Base-by-base conservation (phyloP, 2,329 filamentous ascomycete genomes). In the Graphilbum sp. region DNA sequence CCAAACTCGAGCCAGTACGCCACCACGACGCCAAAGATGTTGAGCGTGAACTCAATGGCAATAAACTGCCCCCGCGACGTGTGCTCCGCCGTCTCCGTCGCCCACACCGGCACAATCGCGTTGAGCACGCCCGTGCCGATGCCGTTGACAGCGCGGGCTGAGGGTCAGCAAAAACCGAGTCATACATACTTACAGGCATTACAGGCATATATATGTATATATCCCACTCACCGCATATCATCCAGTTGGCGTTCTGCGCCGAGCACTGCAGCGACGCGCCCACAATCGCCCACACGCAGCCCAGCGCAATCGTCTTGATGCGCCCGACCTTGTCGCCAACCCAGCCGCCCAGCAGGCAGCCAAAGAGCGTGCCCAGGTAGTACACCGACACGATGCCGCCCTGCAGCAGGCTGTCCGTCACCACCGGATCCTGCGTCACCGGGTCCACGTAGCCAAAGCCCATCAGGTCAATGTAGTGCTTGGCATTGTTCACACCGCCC, bases 361-460 rank as follows among this genome's bases (percentile, higher is more conserved):
- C 44, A 37, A 46, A 41, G 30, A 46, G 44, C 20, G 42, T 44
- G 30, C 66, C 66, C 19, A 69, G 53, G 44, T 69, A 69, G 46
- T 70, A 69, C 2, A 66, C 55, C n/a, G 64, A 62, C 16, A 66
- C 62, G 34, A 69, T 60, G 29, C 66, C 66, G 8, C 66, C 66
- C 47, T 69, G 62, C 41, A 67, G 61, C 3, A 60, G 58, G 12
- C 58, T 57, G 46, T 64, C 51, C 11, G 64, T 69, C 21, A 68
- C 58, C n/a, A n/a, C n/a, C n/a, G n/a, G n/a, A n/a, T n/a, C n/a
- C n/a, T n/a, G n/a, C n/a, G n/a, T n/a, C n/a, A n/a, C n/a, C n/a
- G n/a, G n/a, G n/a, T n/a, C n/a, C n/a, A n/a, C n/a, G n/a, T n/a
- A n/a, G n/a, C n/a, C n/a, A n/a, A n/a, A n/a, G n/a, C n/a, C n/a